These are phyloP conservation scores for Talaromyces marneffei DNA, from an alignment of 2,329 filamentous ascomycete species.

Conservation along the genomic window DNA sequence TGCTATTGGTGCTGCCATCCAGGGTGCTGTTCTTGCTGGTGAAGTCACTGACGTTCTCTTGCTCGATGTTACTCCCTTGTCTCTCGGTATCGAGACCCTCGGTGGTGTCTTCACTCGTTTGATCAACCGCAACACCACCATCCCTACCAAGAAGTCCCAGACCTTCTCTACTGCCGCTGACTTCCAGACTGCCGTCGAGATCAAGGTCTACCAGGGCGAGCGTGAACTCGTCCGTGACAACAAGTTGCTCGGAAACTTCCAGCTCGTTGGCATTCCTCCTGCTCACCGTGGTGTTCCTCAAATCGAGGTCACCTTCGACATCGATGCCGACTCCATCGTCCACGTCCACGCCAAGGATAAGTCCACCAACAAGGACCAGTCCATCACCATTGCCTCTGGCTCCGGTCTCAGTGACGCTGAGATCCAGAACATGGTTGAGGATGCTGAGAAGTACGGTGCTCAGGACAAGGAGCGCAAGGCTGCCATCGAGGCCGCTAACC, in stretches of 20 bases:
- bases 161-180: slow-evolving; percentile 96
- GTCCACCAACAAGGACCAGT: slow-evolving; percentile 99
- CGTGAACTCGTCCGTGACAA: slow-evolving; percentile 98
- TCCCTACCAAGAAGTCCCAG: slow-evolving; percentile 98
- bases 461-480: slow-evolving; percentile 94
- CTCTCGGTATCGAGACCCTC: slow-evolving; percentile 96
- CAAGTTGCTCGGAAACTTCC: slow-evolving; percentile 99
- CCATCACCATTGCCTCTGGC: slow-evolving; percentile 96
- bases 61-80: slow-evolving; percentile 91
- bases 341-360: slow-evolving; percentile 99
- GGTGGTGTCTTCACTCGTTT: slow-evolving; percentile 96
- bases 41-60: slow-evolving; percentile 94
- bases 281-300: slow-evolving; percentile 95
- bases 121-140: slow-evolving; percentile 99
- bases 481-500: slow-evolving; percentile 94
- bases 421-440: slow-evolving; percentile 96
- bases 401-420: slow-evolving; percentile 92
- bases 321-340: slow-evolving; percentile 95
- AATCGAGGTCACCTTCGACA: slow-evolving; percentile 97
- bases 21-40: slow-evolving; percentile 93
- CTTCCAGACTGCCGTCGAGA: slow-evolving; percentile 97
- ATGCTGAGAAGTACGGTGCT: slow-evolving; percentile 95
- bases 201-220: slow-evolving; percentile 99
- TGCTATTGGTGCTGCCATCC: slow-evolving; percentile 92
- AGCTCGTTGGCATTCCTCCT: slow-evolving; percentile 93